Evolutionary conservation across 2,329 filamentous ascomycete species (phyloP).

Genomic region (Pseudocercospora macadamiae): DNA sequence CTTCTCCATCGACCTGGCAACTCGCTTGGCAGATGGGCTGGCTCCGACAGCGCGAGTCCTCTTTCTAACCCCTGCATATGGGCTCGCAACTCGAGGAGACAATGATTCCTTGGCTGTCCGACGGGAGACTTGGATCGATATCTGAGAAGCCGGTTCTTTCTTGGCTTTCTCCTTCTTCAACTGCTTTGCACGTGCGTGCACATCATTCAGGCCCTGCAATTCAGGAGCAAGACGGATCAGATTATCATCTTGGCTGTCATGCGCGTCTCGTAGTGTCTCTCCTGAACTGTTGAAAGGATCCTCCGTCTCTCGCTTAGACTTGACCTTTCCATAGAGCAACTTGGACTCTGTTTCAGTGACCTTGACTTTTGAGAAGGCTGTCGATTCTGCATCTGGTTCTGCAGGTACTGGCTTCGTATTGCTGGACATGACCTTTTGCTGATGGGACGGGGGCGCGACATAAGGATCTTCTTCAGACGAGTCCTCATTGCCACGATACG

Average conservation of each 20-base stretch:
- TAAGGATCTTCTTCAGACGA: background rate
- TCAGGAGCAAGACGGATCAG: too few species aligned
- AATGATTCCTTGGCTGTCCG: too few species aligned
- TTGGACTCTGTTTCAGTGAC: slow-evolving; percentile 10
- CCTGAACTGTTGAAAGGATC: slow-evolving; percentile 4
- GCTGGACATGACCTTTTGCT: slow-evolving; percentile 38
- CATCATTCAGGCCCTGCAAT: too few species aligned
- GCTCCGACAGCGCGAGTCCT: too few species aligned
- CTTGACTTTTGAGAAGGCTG: slow-evolving; percentile 37
- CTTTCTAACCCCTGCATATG: too few species aligned
- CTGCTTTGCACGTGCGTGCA: too few species aligned
- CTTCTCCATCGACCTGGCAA: background rate
- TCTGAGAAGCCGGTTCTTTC: too few species aligned
- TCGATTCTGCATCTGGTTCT: slow-evolving; percentile 46
- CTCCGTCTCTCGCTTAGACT: slow-evolving; percentile 12
- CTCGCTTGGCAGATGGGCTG: background rate
- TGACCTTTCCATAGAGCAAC: slow-evolving; percentile 13
- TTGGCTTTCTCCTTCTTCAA: too few species aligned
- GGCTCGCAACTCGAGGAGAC: too few species aligned
- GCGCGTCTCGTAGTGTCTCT: background rate
- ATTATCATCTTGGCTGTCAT: too few species aligned
- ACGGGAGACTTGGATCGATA: too few species aligned
- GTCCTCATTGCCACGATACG: background rate
- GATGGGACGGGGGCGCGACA: slow-evolving; percentile 17
- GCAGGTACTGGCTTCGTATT: slow-evolving; percentile 47